Percentiles rank a stretch among this genome's conserved stretches.
Evolutionary conservation across 257 asterid species (phyloP).

Genomic region (Solanum etuberosum): DNA sequence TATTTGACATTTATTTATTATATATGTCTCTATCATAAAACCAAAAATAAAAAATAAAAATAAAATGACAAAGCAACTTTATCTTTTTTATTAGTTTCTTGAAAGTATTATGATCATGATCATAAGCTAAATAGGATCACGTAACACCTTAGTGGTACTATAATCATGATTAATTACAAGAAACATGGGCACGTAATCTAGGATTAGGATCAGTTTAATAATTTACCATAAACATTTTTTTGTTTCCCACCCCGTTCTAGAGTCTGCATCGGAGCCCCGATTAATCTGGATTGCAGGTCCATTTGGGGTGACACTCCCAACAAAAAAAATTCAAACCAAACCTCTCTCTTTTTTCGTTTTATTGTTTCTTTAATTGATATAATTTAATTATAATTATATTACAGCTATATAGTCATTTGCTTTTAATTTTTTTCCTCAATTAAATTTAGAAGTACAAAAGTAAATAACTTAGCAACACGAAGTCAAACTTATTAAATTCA

Average conservation of each 20-base stretch:
- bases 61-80: not conserved
- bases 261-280: rapidly evolving
- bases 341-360: no score
- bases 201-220: not conserved
- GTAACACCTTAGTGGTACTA: not conserved
- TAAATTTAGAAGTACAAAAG: not conserved
- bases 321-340: no score
- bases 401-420: not conserved
- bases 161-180: not conserved
- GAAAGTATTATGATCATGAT: not conserved
- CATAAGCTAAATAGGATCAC: not conserved
- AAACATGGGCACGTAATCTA: not conserved
- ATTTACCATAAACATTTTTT: not conserved
- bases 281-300: rapidly evolving
- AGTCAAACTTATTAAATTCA: not conserved
- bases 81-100: not conserved
- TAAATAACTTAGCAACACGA: not conserved
- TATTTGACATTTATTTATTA: not conserved
- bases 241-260: rapidly evolving
- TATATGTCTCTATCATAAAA: not conserved
- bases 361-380: not conserved
- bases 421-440: not conserved
- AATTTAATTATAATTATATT: not conserved
- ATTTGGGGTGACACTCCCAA: no score
- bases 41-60: not conserved